phyloP scores from a whole-genome alignment of 768 basidiomycete genomes.

The Suillus fuscotomentosus region DNA sequence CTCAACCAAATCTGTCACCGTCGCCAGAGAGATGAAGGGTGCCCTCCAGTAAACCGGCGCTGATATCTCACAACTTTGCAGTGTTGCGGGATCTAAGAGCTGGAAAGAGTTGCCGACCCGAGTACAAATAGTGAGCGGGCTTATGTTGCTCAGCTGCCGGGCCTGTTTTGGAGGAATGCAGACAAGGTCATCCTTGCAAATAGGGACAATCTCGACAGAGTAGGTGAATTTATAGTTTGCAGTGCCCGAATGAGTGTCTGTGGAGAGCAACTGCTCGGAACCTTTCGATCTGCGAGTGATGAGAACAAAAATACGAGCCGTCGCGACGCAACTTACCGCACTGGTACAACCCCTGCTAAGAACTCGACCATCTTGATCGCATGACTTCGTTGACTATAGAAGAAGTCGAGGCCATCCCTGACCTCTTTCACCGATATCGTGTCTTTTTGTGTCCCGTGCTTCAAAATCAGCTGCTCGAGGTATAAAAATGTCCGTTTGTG shows the following conservation, averaged over 20 bases:
- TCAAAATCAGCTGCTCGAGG: constrained; percentile 95
- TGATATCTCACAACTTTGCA: constrained; percentile 80
- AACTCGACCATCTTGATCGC: constrained; percentile 98
- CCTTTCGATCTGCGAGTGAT: constrained; percentile 66
- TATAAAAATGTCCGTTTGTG: constrained; percentile 98
- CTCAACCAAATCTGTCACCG: constrained; percentile 83
- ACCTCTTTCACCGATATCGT: constrained; percentile 93
- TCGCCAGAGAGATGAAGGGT: constrained; percentile 83
- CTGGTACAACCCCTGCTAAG: constrained; percentile 80
- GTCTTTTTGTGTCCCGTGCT: constrained; percentile 95
- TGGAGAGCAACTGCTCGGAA: constrained; percentile 91
- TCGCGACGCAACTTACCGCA: constrained; percentile 53
- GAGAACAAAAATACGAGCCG: constrained; percentile 7
- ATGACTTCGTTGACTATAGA: constrained; percentile 87
- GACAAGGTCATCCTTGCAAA: constrained; percentile 98
- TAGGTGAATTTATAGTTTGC: constrained; percentile 98
- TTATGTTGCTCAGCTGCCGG: constrained; percentile 82
- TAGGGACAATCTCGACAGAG: constrained; percentile 94
- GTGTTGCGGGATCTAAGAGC: constrained; percentile 84
- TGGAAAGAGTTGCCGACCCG: constrained; percentile 93
- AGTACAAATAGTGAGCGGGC: constrained; percentile 81
- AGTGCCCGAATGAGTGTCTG: constrained; percentile 88
- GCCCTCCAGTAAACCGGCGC: constrained; percentile 86
- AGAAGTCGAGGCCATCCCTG: constrained; percentile 94
- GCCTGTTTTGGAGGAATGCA: constrained; percentile 86